Evolutionary conservation across 176 grass and related monocot genomes (phyloP).

Genomic region (Oryza glumipatula): DNA sequence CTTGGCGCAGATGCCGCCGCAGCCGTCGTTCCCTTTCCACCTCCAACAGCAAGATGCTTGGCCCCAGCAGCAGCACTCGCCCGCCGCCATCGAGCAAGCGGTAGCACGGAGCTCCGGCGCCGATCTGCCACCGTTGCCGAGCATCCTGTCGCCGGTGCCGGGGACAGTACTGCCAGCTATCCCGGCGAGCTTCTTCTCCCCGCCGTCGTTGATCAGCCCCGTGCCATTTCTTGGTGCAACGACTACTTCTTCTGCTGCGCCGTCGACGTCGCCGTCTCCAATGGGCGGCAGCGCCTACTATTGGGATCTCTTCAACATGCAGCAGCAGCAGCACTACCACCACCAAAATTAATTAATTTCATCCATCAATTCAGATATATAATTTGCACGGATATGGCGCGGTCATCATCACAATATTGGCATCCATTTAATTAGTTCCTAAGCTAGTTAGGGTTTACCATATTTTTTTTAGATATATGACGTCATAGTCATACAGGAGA

Average conservation of each 20-base stretch:
- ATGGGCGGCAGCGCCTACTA: neutral
- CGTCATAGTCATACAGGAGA: neutral
- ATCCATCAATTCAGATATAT: no score
- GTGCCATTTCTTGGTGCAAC: constrained; percentile 11
- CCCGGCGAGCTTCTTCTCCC: constrained; percentile 46
- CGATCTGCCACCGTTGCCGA: constrained; percentile 15
- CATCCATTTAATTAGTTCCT: no score
- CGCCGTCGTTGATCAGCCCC: neutral
- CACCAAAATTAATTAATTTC: no score
- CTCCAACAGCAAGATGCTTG: constrained; percentile 2
- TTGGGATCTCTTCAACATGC: constrained; percentile 52
- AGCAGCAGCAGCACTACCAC: neutral
- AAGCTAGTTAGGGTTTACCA: neutral
- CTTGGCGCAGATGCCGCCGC: neutral
- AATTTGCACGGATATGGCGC: no score
- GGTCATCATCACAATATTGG: no score
- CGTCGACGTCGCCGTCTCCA: constrained; percentile 26
- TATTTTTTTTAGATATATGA: neutral
- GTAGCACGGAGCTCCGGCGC: neutral
- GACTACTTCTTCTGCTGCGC: constrained; percentile 9
- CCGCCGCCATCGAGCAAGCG: constrained; percentile 22
- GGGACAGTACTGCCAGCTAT: constrained; percentile 20
- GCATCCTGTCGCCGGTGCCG: constrained; percentile 45
- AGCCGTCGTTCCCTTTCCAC: constrained; percentile 1
- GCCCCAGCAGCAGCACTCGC: constrained; percentile 14